These are phyloP conservation scores for Arachis hypogaea DNA, from an alignment of 306 rosid species.

Conservation along the genomic window DNA sequence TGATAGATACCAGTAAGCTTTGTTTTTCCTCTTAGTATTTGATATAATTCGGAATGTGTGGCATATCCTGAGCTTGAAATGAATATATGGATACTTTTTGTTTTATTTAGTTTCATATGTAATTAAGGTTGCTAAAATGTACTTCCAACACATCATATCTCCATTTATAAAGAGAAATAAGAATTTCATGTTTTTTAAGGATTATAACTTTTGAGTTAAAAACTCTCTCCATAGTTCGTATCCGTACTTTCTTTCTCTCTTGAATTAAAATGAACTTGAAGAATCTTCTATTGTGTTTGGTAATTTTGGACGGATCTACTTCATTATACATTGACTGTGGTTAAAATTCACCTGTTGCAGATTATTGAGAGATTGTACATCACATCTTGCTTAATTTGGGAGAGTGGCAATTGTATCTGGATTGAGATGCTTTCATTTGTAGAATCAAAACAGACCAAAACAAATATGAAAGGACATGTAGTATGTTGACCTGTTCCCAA, in stretches of 20 bases:
- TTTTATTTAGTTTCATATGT: neutral
- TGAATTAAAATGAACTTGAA: neutral
- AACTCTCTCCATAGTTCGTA: neutral
- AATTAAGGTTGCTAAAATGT: neutral
- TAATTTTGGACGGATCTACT: slow-evolving; percentile 13
- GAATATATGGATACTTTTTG: neutral
- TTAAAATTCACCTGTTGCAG: slow-evolving; percentile 43
- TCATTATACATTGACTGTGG: slow-evolving; percentile 9
- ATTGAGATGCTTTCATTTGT: slow-evolving; percentile 37
- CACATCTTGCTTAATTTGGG: slow-evolving; percentile 37
- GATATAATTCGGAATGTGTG: slow-evolving; percentile 2
- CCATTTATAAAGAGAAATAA: neutral
- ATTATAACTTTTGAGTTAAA: neutral
- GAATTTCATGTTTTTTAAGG: neutral
- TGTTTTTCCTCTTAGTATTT: slow-evolving; percentile 33
- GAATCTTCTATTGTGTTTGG: slow-evolving; percentile 1
- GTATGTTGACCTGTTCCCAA: slow-evolving; percentile 16
- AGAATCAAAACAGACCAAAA: slow-evolving; percentile 22
- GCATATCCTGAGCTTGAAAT: slow-evolving; percentile 14
- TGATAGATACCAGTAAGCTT: slow-evolving; percentile 47
- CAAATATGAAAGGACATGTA: slow-evolving; percentile 30
- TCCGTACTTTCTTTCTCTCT: neutral
- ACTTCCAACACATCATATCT: neutral
- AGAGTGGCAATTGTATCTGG: slow-evolving; percentile 37
- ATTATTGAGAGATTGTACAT: slow-evolving; percentile 40